Base-by-base conservation (phyloP, 805 yeast species). In the Metschnikowia lachancei region DNA sequence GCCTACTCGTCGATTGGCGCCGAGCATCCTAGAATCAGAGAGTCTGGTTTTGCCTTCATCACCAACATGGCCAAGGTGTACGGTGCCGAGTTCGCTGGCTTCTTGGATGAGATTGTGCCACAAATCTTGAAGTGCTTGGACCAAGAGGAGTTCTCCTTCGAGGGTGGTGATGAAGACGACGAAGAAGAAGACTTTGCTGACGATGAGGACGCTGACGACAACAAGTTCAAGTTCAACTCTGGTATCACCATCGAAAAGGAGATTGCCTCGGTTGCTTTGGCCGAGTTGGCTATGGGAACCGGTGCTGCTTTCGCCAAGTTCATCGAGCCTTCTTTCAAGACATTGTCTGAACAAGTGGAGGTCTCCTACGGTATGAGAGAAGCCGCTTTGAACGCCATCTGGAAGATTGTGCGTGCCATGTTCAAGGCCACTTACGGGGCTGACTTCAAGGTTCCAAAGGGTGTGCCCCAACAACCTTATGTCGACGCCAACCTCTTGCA, bases 181-280 rank as follows among this genome's bases (percentile, higher is more conserved):
- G 84, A 74, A 29, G 82, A 71, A 20, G 79, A 75, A 46, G 79
- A 68, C 36, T 76, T 70, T 22, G 81, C 75, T 41, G 85, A 76
- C 32, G 58, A 51, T 3, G 82, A 77, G 39, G 47, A 24, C 14
- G 39, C 17, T n/a, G 87, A 82, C 41, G 82, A 78, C 51, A 85
- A 85, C 59, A 85, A 85, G 52, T 74, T 88, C 67, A 85, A 87
- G 57, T 90, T 94, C 53, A 91, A 90, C 77, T 86, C 96, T 42
- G 97, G 96, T 74, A 81, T 94, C 59, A 88, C 97, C 55, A 85
- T 87, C 58, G 99, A 92, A 72, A 92, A 92, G 70, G 97, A 91
- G 71, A 87, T 89, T 55, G 96, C 96, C n/a, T 78, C 91, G 38
- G 88, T 89, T 60, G 94, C 96, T 7, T 70, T 90, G 56, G 81